Base-by-base conservation (phyloP, 2,329 filamentous ascomycete species). In the Penicillium sp. region DNA sequence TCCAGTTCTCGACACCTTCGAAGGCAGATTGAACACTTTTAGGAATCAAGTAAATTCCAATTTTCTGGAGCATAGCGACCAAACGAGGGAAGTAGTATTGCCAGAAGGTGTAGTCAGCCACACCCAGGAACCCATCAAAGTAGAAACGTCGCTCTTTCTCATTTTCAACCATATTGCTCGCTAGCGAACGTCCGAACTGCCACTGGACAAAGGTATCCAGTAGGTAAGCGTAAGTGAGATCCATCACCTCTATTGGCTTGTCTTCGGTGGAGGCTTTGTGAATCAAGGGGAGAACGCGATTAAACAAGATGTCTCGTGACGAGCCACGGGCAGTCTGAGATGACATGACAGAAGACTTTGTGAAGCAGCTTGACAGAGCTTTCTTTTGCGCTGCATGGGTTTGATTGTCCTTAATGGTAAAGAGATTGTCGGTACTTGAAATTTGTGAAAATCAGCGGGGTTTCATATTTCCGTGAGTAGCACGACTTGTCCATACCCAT, bases 141-240 rank as follows among this genome's bases (percentile, higher is more conserved):
- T 55, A 55, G 7, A 55, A 33, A 13, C 25, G 33, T 28, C 52
- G 8, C 16, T 55, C 52, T 35, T 45, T 33, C n/a, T 55, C 38
- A n/a, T 55, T 26, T 22, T 55, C 52, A 10, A 55, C 25, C 25
- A 42, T 42, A 13, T 55, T 55, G 25, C 52, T 55, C 16, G 38
- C 52, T 4, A 55, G 2, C 4, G 52, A 55, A 3, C 52, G 26
- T 13, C 52, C 52, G 22, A 55, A 55, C 11, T 55, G 52, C 37
- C 37, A 55, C 25, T 55, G 40, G 25, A 55, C 52, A 33, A 55
- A 55, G 1, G 52, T 55, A 10, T 55, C 52, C 5, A 55, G 37
- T 26, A 33, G 25, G 7, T 55, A 55, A 7, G 52, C 11, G 19
- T 55, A 55, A 19, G 22, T 55, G 13, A 55, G 25, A 19, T 45